Evolutionary conservation across 768 basidiomycete species (phyloP).

Genomic region (Leccinum truebloodii): DNA sequence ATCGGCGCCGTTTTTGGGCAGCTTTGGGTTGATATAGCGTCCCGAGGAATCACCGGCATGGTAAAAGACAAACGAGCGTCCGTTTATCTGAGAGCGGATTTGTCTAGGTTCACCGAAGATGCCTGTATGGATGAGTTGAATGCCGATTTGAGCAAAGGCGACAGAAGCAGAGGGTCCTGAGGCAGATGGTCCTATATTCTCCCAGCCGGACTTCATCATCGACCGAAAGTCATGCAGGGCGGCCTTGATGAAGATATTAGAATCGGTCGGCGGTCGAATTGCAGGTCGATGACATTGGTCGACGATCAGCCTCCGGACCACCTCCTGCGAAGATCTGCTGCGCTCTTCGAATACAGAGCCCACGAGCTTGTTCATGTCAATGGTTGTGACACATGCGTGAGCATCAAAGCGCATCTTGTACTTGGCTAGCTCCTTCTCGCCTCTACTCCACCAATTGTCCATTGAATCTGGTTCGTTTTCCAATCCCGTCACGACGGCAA

Average conservation of each 20-base stretch:
- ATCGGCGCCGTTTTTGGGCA: slow-evolving; percentile 27
- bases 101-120: slow-evolving; percentile 22
- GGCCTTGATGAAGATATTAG: slow-evolving; percentile 27
- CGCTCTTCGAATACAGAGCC: slow-evolving; percentile 22
- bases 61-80: slow-evolving; percentile 26
- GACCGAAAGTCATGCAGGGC: slow-evolving; percentile 30
- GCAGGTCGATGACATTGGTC: slow-evolving; percentile 18
- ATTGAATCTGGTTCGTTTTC: slow-evolving; percentile 36
- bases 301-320: slow-evolving; percentile 24
- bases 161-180: slow-evolving; percentile 16
- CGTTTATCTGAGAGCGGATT: slow-evolving; percentile 23
- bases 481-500: slow-evolving; percentile 34
- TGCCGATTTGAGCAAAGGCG: slow-evolving; percentile 21
- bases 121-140: slow-evolving; percentile 10
- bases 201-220: slow-evolving; percentile 28
- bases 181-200: slow-evolving; percentile 15
- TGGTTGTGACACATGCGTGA: slow-evolving; percentile 45
- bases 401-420: slow-evolving; percentile 39
- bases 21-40: slow-evolving; percentile 18
- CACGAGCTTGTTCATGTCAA: slow-evolving; percentile 17
- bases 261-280: slow-evolving; percentile 20
- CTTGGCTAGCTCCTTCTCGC: slow-evolving; percentile 31
- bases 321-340: slow-evolving; percentile 21
- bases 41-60: slow-evolving; percentile 17
- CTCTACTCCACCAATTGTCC: slow-evolving; percentile 41